Percentiles rank a stretch among this genome's conserved stretches.
Evolutionary conservation across 805 yeast genomes (phyloP).

Genomic region (Saturnispora kantuleensis): DNA sequence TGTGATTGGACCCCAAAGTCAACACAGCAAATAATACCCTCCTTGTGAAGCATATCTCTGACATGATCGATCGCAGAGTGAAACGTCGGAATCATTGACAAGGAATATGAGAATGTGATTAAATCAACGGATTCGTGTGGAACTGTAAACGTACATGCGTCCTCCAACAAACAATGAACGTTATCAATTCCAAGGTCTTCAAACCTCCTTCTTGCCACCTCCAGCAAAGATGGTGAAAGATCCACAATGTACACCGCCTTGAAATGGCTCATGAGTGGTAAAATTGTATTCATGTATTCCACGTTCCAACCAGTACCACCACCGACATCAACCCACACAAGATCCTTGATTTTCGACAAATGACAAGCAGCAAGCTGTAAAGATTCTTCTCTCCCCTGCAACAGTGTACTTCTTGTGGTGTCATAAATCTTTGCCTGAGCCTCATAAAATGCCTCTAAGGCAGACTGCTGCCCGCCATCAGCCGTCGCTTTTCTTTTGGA

Average conservation of each 20-base stretch:
- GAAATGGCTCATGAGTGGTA: constrained; percentile 40
- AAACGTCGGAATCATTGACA: constrained; percentile 79
- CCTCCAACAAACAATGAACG: constrained; percentile 62
- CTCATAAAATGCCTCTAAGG: constrained; percentile 61
- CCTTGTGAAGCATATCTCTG: constrained; percentile 37
- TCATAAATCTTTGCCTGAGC: constrained; percentile 74
- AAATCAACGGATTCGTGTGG: constrained; percentile 50
- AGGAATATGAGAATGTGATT: constrained; percentile 68
- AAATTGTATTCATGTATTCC: constrained; percentile 57
- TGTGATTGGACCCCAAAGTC: constrained; percentile 73
- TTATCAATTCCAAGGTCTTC: constrained; percentile 39
- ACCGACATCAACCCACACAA: constrained; percentile 74
- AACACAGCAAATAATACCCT: constrained; percentile 60
- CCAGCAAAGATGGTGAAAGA: constrained; percentile 67
- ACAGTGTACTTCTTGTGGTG: constrained; percentile 51
- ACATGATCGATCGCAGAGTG: constrained; percentile 72
- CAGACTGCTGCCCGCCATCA: constrained; percentile 42
- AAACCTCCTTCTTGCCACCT: constrained; percentile 56
- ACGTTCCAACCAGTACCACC: constrained; percentile 84
- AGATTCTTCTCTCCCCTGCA: constrained; percentile 64
- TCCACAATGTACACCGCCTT: constrained; percentile 65
- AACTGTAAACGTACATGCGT: constrained; percentile 61
- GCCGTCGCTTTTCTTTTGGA: constrained; percentile 20
- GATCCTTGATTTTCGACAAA: constrained; percentile 31
- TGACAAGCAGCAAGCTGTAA: constrained; percentile 52